Base-by-base conservation (phyloP, 495 filamentous ascomycete species). In the Aspergillus campestris region DNA sequence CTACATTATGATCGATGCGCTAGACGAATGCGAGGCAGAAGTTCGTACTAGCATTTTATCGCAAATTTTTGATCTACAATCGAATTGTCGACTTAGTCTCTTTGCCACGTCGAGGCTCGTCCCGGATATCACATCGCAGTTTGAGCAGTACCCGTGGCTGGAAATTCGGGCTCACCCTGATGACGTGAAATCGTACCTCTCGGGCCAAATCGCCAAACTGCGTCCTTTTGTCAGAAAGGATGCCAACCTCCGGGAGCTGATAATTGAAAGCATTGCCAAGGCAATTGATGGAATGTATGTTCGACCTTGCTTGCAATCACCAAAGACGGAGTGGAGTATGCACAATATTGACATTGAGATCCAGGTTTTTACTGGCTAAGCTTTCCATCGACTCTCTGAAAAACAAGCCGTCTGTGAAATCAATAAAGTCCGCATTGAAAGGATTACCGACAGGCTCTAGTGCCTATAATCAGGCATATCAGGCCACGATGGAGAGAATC, bases 101-200 rank as follows among this genome's bases (percentile, higher is more conserved):
- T 61, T 74, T 8, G 62, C 51, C 2, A 75, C 72, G 5, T 73
- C 70, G 10, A 53, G 69, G 9, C 38, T 31, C 10, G 58, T 66
- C 12, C 53, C 65, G 14, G 59, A 61, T 5, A 65, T 72, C n/a
- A 41, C 42, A 0, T 33, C 40, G 3, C 7, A 42, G n/a, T 65
- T 64, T 59, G 47, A 52, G 30, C 28, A 29, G 3, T 14, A 35
- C 8, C 38, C 6, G 15, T 33, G 3, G 27, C 8, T 74, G 3
- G 60, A 73, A 13, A 65, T 79, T 6, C 52, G 48, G 0, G 75
- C 72, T 7, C 57, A n/a, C 7, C 29, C 54, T 6, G 48, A 44
- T 8, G 73, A 75, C 43, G 37, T 75, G 0, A 6, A 29, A 7
- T 37, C 14, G 28, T 77, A 69, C 42, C n/a, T 62, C 0, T 28